Percentiles rank a stretch among this genome's conserved stretches.
phyloP scores from a whole-genome alignment of 352 stramenopile genomes.

The Salisapilia sapeloensis region DNA sequence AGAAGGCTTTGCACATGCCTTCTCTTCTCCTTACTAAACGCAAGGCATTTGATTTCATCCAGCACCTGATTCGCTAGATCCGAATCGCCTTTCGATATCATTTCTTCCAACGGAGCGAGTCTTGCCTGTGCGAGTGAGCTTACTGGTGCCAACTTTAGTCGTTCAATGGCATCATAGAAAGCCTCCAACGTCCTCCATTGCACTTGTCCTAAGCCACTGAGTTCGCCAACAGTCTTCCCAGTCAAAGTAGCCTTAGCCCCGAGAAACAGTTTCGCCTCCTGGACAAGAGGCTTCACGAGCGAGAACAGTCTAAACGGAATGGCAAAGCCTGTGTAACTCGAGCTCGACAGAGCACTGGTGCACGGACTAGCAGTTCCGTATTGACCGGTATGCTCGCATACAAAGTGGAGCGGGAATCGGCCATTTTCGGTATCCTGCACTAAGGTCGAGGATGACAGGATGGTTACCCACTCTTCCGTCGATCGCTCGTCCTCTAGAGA shows the following conservation, averaged over 20 bases:
- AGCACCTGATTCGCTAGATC: constrained; percentile 21
- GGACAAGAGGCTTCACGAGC: constrained; percentile 35
- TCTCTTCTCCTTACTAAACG: constrained; percentile 43
- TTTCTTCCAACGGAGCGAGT: constrained; percentile 28
- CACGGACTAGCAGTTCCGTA: too few relatives aligned
- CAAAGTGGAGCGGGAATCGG: constrained; percentile 33
- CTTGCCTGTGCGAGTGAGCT: constrained; percentile 26
- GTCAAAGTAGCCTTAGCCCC: constrained; percentile 28
- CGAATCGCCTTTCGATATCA: constrained; percentile 16
- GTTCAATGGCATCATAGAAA: constrained; percentile 41
- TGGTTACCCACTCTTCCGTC: constrained; percentile 22
- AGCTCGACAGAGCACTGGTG: constrained; percentile 6
- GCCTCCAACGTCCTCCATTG: constrained; percentile 32
- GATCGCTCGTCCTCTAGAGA: constrained; percentile 14
- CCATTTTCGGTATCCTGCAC: constrained; percentile 9
- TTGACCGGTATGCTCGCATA: constrained; percentile 50
- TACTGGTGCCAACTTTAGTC: constrained; percentile 22
- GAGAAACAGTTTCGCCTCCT: constrained; percentile 45
- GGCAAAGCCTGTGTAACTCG: constrained; percentile 8
- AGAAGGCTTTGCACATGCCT: constrained; percentile 38
- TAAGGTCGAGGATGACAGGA: constrained; percentile 15
- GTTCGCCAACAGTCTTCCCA: constrained; percentile 10
- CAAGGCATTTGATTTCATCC: constrained; percentile 25
- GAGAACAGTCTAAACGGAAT: constrained; percentile 29
- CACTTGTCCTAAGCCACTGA: constrained; percentile 17